Evolutionary conservation across 345 rosid species (phyloP).

Genomic region (Corchorus capsularis): DNA sequence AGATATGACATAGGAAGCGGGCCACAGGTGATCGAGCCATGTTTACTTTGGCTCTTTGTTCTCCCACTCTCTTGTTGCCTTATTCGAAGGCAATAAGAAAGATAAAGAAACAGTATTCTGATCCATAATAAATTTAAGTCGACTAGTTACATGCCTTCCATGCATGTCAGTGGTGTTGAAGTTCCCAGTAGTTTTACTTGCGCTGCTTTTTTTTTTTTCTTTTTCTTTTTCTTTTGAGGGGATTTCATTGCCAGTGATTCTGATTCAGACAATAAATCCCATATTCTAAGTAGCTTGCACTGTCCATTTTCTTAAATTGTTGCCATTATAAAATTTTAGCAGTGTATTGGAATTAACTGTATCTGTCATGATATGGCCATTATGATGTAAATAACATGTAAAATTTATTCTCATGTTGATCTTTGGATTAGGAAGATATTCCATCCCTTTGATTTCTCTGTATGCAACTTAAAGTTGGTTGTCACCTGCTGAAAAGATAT

Average conservation of each 20-base stretch:
- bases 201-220: neutral
- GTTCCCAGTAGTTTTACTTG: neutral
- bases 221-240: neutral
- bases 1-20: neutral
- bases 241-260: neutral
- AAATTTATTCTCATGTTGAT: neutral
- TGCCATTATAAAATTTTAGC: neutral
- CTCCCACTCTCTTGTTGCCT: neutral
- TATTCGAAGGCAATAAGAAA: conserved; percentile 10
- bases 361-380: neutral
- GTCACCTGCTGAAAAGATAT: neutral
- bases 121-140: conserved; percentile 4
- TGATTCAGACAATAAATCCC: neutral
- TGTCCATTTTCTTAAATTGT: neutral
- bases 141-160: neutral
- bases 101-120: neutral
- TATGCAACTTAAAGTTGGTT: neutral
- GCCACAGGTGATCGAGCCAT: neutral
- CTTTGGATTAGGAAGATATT: conserved; percentile 5
- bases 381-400: neutral
- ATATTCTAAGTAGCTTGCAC: neutral
- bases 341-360: neutral
- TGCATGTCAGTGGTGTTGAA: neutral
- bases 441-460: neutral
- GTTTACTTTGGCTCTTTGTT: neutral